Conservation (phyloP, 2,329 filamentous ascomycete genomes). For the Colletotrichum trifolii region DNA sequence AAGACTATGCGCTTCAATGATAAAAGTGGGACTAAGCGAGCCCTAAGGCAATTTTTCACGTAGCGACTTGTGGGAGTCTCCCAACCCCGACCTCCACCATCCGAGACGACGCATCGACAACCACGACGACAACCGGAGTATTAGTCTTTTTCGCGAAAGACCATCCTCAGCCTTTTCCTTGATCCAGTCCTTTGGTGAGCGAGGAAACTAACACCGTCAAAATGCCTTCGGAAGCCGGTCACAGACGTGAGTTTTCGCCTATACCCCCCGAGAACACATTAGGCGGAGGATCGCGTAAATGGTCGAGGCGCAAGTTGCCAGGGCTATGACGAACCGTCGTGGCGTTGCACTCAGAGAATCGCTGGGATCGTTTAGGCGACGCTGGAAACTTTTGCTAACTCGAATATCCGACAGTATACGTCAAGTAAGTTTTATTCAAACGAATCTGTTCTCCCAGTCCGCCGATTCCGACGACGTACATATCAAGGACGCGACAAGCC, state of each 20-base stretch:
- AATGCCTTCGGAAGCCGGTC: slow-evolving; percentile 89
- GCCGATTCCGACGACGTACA: slow-evolving; percentile 18
- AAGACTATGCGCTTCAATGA: too few relatives aligned
- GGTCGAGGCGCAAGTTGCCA: too few relatives aligned
- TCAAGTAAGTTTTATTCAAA: slow-evolving; percentile 76
- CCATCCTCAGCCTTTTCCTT: slow-evolving; percentile 53
- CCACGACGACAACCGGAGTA: slow-evolving; percentile 35
- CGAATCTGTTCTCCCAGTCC: slow-evolving; percentile 19
- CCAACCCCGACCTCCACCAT: too few relatives aligned
- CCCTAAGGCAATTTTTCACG: too few relatives aligned
- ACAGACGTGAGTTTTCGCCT: slow-evolving; percentile 79
- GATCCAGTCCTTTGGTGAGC: slow-evolving; percentile 56
- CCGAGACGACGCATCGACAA: too few relatives aligned
- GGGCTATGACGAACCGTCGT: too few relatives aligned
- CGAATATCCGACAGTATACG: slow-evolving; percentile 72
- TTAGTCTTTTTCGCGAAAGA: slow-evolving; percentile 48
- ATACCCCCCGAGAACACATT: background rate
- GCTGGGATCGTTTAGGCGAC: too few relatives aligned
- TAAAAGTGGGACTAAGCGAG: too few relatives aligned
- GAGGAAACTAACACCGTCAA: slow-evolving; percentile 67
- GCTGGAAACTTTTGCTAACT: slow-evolving; percentile 50
- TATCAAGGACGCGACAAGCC: slow-evolving; percentile 12
- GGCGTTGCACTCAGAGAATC: too few relatives aligned
- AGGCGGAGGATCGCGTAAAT: too few relatives aligned
- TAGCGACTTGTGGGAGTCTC: too few relatives aligned